A percentile compares a stretch with the other conserved stretches of the same genome.
Evolutionary conservation across 78 protist species (phyloP).

Genomic region (slime mould (Dictyostelium discoideum)): DNA sequence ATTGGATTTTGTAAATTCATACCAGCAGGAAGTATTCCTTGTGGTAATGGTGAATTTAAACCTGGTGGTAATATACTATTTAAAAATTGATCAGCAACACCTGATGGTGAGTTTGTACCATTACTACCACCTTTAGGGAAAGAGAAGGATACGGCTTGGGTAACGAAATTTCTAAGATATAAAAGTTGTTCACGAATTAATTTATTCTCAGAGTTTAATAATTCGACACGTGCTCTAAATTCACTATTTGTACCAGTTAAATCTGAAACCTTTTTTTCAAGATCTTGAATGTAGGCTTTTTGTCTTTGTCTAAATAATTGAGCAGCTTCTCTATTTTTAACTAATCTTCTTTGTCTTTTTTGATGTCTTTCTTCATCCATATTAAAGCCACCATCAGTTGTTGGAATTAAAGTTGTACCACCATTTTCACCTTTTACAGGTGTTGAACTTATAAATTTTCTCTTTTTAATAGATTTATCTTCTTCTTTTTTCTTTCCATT

Average conservation of each 20-base stretch:
- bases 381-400: conserved; percentile 52
- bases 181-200: conserved; percentile 77
- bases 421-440: conserved; percentile 78
- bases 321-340: conserved; percentile 84
- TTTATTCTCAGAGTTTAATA: conserved; percentile 78
- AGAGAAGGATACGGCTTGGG: conserved; percentile 74
- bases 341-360: conserved; percentile 81
- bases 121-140: conserved; percentile 51
- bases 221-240: conserved; percentile 57
- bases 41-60: conserved; percentile 28
- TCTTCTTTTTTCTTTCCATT: conserved; percentile 52
- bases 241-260: conserved; percentile 70
- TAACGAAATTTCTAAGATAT: conserved; percentile 66
- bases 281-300: conserved; percentile 79
- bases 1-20: conserved; percentile 68
- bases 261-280: conserved; percentile 68
- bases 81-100: neutral
- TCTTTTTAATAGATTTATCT: conserved; percentile 57
- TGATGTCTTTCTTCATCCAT: conserved; percentile 69
- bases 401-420: conserved; percentile 66
- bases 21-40: conserved; percentile 48
- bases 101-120: neutral
- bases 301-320: conserved; percentile 85
- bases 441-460: conserved; percentile 68
- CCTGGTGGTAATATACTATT: conserved; percentile 8